Base-by-base conservation (phyloP, 768 basidiomycete species). In the Tremella fuciformis region DNA sequence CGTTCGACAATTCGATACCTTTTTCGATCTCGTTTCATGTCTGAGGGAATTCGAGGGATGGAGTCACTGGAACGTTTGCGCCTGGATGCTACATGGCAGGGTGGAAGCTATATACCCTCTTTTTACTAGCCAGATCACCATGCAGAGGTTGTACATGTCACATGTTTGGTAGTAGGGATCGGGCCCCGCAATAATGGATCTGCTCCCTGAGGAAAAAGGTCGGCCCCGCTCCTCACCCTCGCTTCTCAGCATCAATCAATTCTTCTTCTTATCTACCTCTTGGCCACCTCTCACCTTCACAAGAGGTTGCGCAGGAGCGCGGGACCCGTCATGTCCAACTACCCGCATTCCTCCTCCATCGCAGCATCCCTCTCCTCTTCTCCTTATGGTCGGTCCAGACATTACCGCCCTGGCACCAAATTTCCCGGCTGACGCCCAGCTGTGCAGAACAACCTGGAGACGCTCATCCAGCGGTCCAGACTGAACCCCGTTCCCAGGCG, bases 381-480 rank as follows among this genome's bases (percentile, higher is more conserved):
- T 4, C 69, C 74, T 6, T 73, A 24, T 18, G 9, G 13, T 26
- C 49, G 16, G 38, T 19, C 2, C 37, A 16, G 18, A 2, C 37
- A 15, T 7, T 18, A 9, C 37, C 25, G 13, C 22, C 18, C 19
- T 46, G n/a, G 6, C 3, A 29, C 11, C 19, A 44, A 40, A 11
- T 2, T 22, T 13, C 44, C 13, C 15, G 8, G 26, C 41, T 44
- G 49, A 38, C 29, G 40, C 16, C 4, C 49, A 76, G 75, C 71
- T 13, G 65, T 69, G 18, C 71, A 74, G 50, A 60, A 56, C 25
- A 73, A 70, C 37, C 68, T 76, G 24, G 75, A 75, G 48, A 66
- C 55, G 24, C 60, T 76, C 19, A 75, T 75, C 56, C 60, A 64
- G 8, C 69, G 70, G 38, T 62, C 71, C 49, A 56, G 64, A 4